phyloP scores from a whole-genome alignment of 441 rosid species.

The Heliophila coronopifolia region DNA sequence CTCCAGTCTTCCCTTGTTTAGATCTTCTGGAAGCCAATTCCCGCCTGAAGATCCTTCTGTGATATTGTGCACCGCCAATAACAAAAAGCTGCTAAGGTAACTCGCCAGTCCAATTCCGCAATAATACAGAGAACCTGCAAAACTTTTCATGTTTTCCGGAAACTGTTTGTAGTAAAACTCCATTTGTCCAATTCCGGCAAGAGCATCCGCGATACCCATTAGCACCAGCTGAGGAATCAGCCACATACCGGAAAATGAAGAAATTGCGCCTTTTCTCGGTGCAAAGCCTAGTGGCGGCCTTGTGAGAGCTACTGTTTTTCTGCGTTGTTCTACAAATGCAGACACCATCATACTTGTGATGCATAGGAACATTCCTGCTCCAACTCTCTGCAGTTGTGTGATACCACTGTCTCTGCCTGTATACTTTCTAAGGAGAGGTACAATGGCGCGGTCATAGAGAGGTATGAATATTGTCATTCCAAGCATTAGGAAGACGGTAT shows the following conservation, averaged over 20 bases:
- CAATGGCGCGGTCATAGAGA: slow-evolving; percentile 50
- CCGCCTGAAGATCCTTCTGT: slow-evolving; percentile 29
- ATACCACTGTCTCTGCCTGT: slow-evolving; percentile 60
- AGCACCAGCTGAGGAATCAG: slow-evolving; percentile 56
- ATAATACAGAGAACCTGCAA: slow-evolving; percentile 44
- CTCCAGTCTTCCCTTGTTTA: slow-evolving; percentile 51
- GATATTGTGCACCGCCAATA: slow-evolving; percentile 40
- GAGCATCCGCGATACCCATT: slow-evolving; percentile 51
- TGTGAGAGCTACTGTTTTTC: slow-evolving; percentile 38
- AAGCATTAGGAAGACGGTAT: slow-evolving; percentile 49
- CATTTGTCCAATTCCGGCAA: slow-evolving; percentile 36
- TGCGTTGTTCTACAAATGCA: slow-evolving; percentile 40
- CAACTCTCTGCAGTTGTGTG: slow-evolving; percentile 58
- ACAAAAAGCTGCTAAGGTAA: slow-evolving; percentile 40
- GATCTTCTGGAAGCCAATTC: slow-evolving; percentile 57
- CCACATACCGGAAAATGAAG: slow-evolving; percentile 56
- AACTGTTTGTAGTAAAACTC: slow-evolving; percentile 67
- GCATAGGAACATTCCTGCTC: slow-evolving; percentile 45
- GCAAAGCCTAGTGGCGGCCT: slow-evolving; percentile 37
- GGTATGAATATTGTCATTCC: slow-evolving; percentile 57
- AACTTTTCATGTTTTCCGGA: slow-evolving; percentile 64
- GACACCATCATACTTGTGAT: slow-evolving; percentile 48
- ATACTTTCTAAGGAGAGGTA: slow-evolving; percentile 42
- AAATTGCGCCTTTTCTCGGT: slow-evolving; percentile 39
- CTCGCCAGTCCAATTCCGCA: slow-evolving; percentile 43